phyloP scores from a whole-genome alignment of 2,329 filamentous ascomycete genomes.

The Neonectria coccinea region DNA sequence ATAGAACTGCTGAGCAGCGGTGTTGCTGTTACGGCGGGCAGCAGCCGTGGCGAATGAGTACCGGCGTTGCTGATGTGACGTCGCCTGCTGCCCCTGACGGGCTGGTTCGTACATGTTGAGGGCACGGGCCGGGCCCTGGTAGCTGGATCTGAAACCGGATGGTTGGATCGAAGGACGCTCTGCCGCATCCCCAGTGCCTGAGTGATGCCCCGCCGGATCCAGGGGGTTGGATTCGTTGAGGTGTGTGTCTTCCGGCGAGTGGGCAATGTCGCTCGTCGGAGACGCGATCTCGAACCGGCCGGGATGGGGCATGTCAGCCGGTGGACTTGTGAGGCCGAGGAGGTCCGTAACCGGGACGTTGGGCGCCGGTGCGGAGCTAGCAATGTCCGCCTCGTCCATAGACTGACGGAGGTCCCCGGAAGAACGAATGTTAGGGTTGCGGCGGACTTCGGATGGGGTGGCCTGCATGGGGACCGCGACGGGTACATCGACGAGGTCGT shows the following conservation, averaged over 20 bases:
- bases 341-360: constrained; percentile 70
- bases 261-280: constrained; percentile 55
- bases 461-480: constrained; percentile 90
- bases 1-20: constrained; percentile 66
- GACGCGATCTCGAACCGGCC: constrained; percentile 77
- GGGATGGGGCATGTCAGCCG: constrained; percentile 76
- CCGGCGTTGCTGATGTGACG: constrained; percentile 60
- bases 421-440: constrained; percentile 64
- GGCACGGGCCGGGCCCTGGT: constrained; percentile 55
- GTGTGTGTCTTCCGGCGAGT: constrained; percentile 53
- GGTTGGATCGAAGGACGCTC: constrained; percentile 40
- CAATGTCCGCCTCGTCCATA: constrained; percentile 90
- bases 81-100: constrained; percentile 53
- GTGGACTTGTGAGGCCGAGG: constrained; percentile 72
- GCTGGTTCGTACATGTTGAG: constrained; percentile 60
- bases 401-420: constrained; percentile 70
- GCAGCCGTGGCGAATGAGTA: constrained; percentile 66
- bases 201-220: constrained; percentile 31
- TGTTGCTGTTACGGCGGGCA: constrained; percentile 60
- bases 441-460: constrained; percentile 85
- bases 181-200: constrained; percentile 30
- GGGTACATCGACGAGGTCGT: constrained; percentile 95
- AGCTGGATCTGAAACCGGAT: constrained; percentile 49
- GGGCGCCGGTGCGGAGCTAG: constrained; percentile 51
- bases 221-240: constrained; percentile 38